phyloP scores from a whole-genome alignment of 805 yeast species.

The Candida qinlingensis region DNA sequence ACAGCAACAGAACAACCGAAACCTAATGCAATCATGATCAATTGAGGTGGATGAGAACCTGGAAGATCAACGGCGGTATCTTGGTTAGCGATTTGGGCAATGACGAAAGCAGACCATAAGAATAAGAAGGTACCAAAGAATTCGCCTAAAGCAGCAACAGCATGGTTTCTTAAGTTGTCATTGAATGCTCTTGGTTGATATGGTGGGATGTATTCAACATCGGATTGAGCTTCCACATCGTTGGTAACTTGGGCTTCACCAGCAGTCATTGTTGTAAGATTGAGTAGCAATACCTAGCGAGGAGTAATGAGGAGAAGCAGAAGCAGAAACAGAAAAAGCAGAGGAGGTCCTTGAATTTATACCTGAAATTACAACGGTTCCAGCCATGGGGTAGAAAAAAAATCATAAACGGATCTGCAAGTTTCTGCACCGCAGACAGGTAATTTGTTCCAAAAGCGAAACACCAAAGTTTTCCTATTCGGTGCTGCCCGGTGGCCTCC shows the following conservation, averaged over 20 bases:
- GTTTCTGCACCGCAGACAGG: background rate
- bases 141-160: conserved; percentile 71
- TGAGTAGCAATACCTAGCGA: background rate
- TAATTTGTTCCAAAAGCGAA: background rate
- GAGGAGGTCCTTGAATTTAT: background rate
- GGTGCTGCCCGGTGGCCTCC: background rate
- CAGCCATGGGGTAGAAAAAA: too few species aligned
- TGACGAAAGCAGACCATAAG: conserved; percentile 74
- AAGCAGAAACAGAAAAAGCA: too few species aligned
- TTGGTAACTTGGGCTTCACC: conserved; percentile 8
- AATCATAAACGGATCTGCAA: too few species aligned
- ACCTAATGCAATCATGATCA: conserved; percentile 78
- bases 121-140: conserved; percentile 83
- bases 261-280: conserved; percentile 8
- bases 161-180: conserved; percentile 50
- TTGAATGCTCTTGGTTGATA: conserved; percentile 31
- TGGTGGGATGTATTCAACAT: conserved; percentile 34
- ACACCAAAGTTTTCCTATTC: background rate
- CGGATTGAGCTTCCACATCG: conserved; percentile 38
- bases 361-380: background rate
- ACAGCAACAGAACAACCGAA: conserved; percentile 84
- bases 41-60: conserved; percentile 58
- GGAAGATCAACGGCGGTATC: conserved; percentile 30
- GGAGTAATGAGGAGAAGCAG: too few species aligned
- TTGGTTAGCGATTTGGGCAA: conserved; percentile 79